Percentiles rank a stretch among this genome's conserved stretches.
Evolutionary conservation across 2,329 filamentous ascomycete genomes (phyloP).

Genomic region (Aspergillus brunneoviolaceus): DNA sequence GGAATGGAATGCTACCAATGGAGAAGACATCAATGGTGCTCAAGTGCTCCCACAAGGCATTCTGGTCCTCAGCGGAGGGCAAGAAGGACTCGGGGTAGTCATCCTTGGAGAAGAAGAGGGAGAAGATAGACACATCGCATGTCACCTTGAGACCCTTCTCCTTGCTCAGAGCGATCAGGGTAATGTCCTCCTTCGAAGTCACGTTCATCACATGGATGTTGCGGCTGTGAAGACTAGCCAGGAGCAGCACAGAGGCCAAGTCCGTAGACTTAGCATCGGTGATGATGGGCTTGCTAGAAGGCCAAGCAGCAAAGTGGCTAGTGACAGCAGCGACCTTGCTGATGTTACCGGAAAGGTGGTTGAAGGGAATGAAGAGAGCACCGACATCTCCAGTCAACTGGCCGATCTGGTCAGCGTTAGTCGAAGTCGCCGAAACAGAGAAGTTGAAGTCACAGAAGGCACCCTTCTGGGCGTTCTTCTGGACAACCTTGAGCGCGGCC

Average conservation of each 20-base stretch:
- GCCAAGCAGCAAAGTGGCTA: slow-evolving; percentile 76
- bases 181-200: slow-evolving; percentile 78
- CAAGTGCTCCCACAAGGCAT: slow-evolving; percentile 72
- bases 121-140: slow-evolving; percentile 79
- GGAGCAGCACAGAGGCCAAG: slow-evolving; percentile 73
- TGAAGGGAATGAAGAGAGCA: slow-evolving; percentile 80
- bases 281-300: slow-evolving; percentile 73
- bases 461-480: slow-evolving; percentile 66
- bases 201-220: slow-evolving; percentile 79
- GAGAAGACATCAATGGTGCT: slow-evolving; percentile 75
- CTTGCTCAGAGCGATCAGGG: slow-evolving; percentile 73
- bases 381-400: slow-evolving; percentile 72
- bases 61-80: slow-evolving; percentile 66
- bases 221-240: slow-evolving; percentile 74
- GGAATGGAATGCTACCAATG: slow-evolving; percentile 74
- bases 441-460: slow-evolving; percentile 78
- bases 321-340: slow-evolving; percentile 79
- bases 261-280: slow-evolving; percentile 80
- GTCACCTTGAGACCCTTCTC: slow-evolving; percentile 79
- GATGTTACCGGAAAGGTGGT: slow-evolving; percentile 76
- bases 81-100: slow-evolving; percentile 70
- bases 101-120: slow-evolving; percentile 69
- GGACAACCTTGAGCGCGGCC: slow-evolving; percentile 67
- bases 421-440: slow-evolving; percentile 71
- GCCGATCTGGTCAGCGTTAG: slow-evolving; percentile 72